Conservation (phyloP, 2,329 filamentous ascomycete genomes). For the Aphanocladium album region DNA sequence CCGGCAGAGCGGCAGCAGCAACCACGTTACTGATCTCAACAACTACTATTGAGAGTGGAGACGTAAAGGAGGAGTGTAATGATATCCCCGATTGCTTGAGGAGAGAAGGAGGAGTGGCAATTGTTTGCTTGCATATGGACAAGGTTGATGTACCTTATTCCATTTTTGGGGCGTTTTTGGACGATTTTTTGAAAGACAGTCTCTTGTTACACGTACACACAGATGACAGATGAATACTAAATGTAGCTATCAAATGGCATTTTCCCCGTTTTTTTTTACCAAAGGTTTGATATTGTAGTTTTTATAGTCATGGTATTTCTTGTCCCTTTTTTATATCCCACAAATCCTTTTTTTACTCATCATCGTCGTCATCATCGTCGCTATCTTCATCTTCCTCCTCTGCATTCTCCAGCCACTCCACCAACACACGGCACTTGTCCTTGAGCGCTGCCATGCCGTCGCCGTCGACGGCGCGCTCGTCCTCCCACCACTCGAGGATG, state of each 20-base stretch:
- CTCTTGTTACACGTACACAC: not conserved
- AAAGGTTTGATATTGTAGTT: not conserved
- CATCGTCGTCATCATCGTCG: constrained; percentile 24
- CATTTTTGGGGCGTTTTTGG: constrained; percentile 4
- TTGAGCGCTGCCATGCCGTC: constrained; percentile 67
- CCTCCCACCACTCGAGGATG: constrained; percentile 82
- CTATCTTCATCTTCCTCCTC: constrained; percentile 61
- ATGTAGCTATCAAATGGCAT: not conserved
- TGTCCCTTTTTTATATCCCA: not conserved
- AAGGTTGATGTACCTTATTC: not conserved
- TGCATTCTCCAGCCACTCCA: constrained; percentile 79
- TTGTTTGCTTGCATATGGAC: not conserved
- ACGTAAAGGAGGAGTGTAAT: not conserved
- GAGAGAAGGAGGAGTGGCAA: too few species aligned
- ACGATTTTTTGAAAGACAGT: not conserved
- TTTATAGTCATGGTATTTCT: constrained; percentile 1
- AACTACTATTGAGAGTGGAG: constrained; percentile 33
- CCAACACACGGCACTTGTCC: constrained; percentile 68
- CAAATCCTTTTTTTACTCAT: not conserved
- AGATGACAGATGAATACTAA: not conserved
- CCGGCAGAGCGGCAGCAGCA: constrained; percentile 10
- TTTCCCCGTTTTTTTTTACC: not conserved
- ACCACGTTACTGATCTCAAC: constrained; percentile 31
- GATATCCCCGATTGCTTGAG: not conserved
- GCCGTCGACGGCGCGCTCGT: constrained; percentile 60